phyloP scores from a whole-genome alignment of 768 basidiomycete genomes.

The Mycena galopus region DNA sequence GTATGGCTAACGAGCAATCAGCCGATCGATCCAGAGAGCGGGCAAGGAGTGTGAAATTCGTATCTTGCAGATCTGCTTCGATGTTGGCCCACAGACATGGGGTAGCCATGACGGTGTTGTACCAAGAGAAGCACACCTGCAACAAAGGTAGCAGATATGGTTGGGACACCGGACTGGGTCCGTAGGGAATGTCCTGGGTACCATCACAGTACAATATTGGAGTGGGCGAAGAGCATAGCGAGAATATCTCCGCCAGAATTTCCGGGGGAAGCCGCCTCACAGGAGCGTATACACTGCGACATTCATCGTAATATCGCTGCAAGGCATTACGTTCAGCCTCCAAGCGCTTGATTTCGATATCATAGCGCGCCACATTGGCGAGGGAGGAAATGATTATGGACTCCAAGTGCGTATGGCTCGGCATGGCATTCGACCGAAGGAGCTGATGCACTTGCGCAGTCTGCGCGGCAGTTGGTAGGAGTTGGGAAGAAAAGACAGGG shows the following conservation, averaged over 20 bases:
- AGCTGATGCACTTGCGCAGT: too few relatives aligned
- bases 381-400: not conserved
- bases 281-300: not conserved
- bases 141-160: not conserved
- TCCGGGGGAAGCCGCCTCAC: not conserved
- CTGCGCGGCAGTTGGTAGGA: too few relatives aligned
- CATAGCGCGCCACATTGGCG: not conserved
- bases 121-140: slow-evolving; percentile 5
- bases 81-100: not conserved
- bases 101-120: not conserved
- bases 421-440: too few relatives aligned
- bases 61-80: not conserved
- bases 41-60: too few relatives aligned
- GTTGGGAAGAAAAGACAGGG: too few relatives aligned
- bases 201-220: not conserved
- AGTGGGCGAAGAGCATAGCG: not conserved
- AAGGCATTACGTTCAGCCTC: not conserved
- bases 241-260: not conserved
- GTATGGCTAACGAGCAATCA: too few relatives aligned
- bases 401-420: too few relatives aligned
- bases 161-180: not conserved
- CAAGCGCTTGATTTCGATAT: not conserved
- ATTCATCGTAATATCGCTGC: not conserved
- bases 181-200: not conserved
- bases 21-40: too few relatives aligned